These are phyloP conservation scores for Lagenidium giganteum DNA, from an alignment of 352 stramenopile species.

Conservation along the genomic window DNA sequence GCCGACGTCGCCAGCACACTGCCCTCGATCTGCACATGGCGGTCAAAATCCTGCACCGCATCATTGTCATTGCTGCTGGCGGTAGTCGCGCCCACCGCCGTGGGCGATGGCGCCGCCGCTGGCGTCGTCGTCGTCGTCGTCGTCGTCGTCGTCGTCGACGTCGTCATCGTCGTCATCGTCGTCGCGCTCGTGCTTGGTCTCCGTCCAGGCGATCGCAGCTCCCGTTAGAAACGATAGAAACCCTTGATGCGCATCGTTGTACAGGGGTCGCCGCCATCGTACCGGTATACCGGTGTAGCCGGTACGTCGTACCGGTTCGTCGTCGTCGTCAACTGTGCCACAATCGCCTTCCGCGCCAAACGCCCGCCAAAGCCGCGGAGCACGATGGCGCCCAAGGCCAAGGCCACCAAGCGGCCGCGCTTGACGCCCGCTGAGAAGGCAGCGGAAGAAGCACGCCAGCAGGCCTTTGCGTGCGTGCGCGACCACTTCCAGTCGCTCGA, in stretches of 20 bases:
- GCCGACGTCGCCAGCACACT: conserved; percentile 58
- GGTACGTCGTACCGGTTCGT: not conserved
- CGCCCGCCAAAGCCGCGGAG: not conserved
- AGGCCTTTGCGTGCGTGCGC: too few species aligned
- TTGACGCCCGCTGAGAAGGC: too few species aligned
- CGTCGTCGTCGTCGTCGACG: conserved; percentile 8
- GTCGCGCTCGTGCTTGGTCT: conserved; percentile 5
- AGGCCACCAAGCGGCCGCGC: not conserved
- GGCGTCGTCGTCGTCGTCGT: conserved; percentile 1
- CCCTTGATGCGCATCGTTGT: not conserved
- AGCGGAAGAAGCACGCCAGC: too few species aligned
- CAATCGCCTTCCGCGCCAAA: not conserved
- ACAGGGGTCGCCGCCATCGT: too few species aligned
- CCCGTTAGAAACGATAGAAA: too few species aligned
- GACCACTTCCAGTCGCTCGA: too few species aligned
- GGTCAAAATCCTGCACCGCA: conserved; percentile 27
- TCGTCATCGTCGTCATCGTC: conserved; percentile 29
- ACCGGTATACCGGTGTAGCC: not conserved
- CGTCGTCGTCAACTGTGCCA: not conserved
- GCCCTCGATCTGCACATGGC: conserved; percentile 63
- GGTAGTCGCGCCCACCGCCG: not conserved
- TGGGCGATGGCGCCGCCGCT: not conserved
- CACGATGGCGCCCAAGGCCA: too few species aligned
- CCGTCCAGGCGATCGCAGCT: too few species aligned
- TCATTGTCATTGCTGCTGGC: not conserved